These are phyloP conservation scores for Lactarius hatsudake DNA, from an alignment of 768 basidiomycete species.

Conservation along the genomic window DNA sequence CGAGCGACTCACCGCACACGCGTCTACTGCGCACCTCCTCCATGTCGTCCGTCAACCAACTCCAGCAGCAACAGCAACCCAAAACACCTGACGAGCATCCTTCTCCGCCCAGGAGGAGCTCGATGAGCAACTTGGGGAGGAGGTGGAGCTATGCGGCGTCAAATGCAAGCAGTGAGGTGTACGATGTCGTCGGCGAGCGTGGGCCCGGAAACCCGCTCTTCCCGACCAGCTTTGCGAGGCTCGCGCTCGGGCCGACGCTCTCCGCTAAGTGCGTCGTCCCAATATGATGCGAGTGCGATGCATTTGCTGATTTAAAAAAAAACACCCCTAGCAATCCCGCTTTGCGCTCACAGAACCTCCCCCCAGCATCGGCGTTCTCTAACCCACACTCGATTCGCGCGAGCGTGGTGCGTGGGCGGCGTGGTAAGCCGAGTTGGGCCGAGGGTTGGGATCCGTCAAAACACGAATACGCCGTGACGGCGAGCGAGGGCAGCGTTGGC, in stretches of 20 bases:
- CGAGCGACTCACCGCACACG: constrained; percentile 16
- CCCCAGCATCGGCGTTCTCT: constrained; percentile 32
- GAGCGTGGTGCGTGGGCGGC: constrained; percentile 27
- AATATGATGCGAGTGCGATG: neutral
- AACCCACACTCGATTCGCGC: constrained; percentile 31
- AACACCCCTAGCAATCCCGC: constrained; percentile 27
- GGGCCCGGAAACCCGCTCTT: constrained; percentile 76
- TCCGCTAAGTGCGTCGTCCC: constrained; percentile 43
- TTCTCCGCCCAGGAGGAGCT: constrained; percentile 4
- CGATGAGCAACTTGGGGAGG: constrained; percentile 7
- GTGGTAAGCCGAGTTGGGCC: constrained; percentile 38
- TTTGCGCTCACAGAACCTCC: constrained; percentile 32
- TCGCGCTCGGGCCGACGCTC: constrained; percentile 65
- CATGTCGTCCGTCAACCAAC: constrained; percentile 26
- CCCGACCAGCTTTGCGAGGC: constrained; percentile 72
- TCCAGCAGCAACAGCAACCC: neutral
- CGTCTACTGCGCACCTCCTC: constrained; percentile 30
- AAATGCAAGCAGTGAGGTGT: constrained; percentile 32
- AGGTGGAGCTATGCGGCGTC: constrained; percentile 26
- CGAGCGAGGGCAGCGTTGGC: constrained; percentile 37
- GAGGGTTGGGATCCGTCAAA: constrained; percentile 41
- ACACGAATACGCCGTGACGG: constrained; percentile 45
- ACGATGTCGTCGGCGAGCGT: constrained; percentile 59
- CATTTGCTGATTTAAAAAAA: neutral
- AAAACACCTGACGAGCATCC: neutral